Base-by-base conservation (phyloP, 2,329 filamentous ascomycete genomes). In the Hymenoscyphus scutula region DNA sequence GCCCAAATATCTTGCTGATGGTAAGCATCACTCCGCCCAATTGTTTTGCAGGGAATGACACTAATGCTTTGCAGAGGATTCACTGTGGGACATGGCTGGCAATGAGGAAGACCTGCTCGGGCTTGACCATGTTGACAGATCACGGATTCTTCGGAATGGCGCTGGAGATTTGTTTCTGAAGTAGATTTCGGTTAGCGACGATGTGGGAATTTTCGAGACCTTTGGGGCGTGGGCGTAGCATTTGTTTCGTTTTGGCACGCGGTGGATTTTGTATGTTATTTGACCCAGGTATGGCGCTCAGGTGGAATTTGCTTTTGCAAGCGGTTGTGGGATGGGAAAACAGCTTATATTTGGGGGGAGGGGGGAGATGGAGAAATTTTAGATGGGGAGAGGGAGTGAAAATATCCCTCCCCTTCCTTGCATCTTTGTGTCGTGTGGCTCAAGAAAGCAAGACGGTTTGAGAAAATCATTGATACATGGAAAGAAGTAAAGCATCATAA, bases 1-100 rank as follows among this genome's bases (percentile, higher is more conserved):
- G 73, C 89, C 92, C 29, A 84, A 86, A 64, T 96, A 96, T 78
- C 80, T 99, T 55, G 87, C 89, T 69, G 95, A 98, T 78, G 92
- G 94, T 97, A 79, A 81, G 88, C 75, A 8, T 37, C 57, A 17
- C 57, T 32, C 51, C 13, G 13, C 56, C 25, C n/a, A n/a, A n/a
- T n/a, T n/a, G n/a, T 58, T 51, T 15, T 10, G 17, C 7, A 3
- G 6, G 56, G 25, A 3, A 59, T 45, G 11, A 63, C 30, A 62
- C 65, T 70, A 60, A 72, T 45, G 48, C 37, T 27, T 60, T 11
- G 23, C 61, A 89, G 85, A 87, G 68, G 82, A 88, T 70, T 76
- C 86, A 57, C 75, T 89, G 29, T 87, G 77, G 78, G 82, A 80
- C 60, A 73, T 80, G 68, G 79, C 77, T 62, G 75, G 73, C 29